Evolutionary conservation across 495 filamentous ascomycete species (phyloP).

Genomic region (Pyrenula aspistea): DNA sequence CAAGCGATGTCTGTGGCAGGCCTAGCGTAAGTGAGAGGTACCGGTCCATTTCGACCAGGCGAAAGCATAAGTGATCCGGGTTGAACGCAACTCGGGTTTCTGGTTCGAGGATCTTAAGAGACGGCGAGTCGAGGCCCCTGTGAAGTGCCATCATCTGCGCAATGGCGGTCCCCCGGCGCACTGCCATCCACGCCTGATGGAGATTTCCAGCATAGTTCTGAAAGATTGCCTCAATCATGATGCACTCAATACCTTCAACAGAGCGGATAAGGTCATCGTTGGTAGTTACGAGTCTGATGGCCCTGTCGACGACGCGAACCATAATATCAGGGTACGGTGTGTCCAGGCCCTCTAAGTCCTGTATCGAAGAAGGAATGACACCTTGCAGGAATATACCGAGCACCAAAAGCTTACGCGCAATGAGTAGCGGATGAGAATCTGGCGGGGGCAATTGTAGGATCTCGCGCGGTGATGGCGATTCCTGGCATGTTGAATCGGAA

Average conservation of each 20-base stretch:
- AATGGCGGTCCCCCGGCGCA: slow-evolving; percentile 27
- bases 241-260: slow-evolving; percentile 35
- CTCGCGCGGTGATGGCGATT: slow-evolving; percentile 10
- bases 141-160: slow-evolving; percentile 16
- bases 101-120: slow-evolving; percentile 9
- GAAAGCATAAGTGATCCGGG: slow-evolving; percentile 15
- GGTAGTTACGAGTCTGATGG: slow-evolving; percentile 26
- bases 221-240: slow-evolving; percentile 34
- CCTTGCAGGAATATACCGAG: slow-evolving; percentile 29
- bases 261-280: slow-evolving; percentile 31
- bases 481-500: slow-evolving; percentile 3
- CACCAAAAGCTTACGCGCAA: slow-evolving; percentile 32
- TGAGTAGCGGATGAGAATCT: slow-evolving; percentile 28
- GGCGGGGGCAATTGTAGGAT: slow-evolving; percentile 22
- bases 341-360: slow-evolving; percentile 8
- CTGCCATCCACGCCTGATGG: slow-evolving; percentile 26
- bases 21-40: slow-evolving; percentile 35
- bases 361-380: slow-evolving; percentile 11
- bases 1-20: slow-evolving; percentile 26
- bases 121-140: slow-evolving; percentile 8
- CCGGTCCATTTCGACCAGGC: slow-evolving; percentile 24
- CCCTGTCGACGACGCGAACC: slow-evolving; percentile 20
- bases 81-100: slow-evolving; percentile 8
- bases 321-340: slow-evolving; percentile 14
- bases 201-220: slow-evolving; percentile 34